phyloP scores from a whole-genome alignment of 2,329 filamentous ascomycete species.

The Talaromyces sp. region DNA sequence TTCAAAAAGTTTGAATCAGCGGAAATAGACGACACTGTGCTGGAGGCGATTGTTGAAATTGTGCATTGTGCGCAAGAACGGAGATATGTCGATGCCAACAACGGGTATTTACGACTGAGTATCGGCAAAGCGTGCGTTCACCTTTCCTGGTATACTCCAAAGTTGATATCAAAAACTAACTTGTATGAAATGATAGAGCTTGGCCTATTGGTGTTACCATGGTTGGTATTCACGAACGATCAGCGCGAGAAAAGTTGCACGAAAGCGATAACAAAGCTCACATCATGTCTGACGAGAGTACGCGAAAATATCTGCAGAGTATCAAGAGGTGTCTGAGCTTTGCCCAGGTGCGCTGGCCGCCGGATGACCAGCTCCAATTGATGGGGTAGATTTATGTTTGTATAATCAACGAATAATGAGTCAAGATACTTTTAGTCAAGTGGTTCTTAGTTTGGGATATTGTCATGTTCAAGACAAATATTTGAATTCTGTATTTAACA shows the following conservation, averaged over 20 bases:
- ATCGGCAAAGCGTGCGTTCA: conserved; percentile 73
- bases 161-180: neutral
- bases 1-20: conserved; percentile 83
- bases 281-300: conserved; percentile 95
- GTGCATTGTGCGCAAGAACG: conserved; percentile 84
- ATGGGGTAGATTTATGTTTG: conserved; percentile 63
- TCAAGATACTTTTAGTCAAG: neutral
- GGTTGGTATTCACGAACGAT: conserved; percentile 98
- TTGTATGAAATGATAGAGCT: conserved; percentile 44
- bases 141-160: neutral
- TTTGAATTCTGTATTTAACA: neutral
- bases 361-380: conserved; percentile 82
- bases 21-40: conserved; percentile 70
- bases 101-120: conserved; percentile 85
- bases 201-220: conserved; percentile 99
- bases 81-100: conserved; percentile 92
- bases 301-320: conserved; percentile 91
- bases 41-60: conserved; percentile 84
- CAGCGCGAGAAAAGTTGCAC: conserved; percentile 90
- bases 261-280: conserved; percentile 75
- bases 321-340: conserved; percentile 97
- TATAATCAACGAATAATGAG: neutral
- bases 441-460: neutral
- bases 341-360: conserved; percentile 94
- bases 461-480: neutral